Percentiles rank a stretch among this genome's conserved stretches.
Evolutionary conservation across 768 basidiomycete genomes (phyloP).

Genomic region (Ramaria sp.): DNA sequence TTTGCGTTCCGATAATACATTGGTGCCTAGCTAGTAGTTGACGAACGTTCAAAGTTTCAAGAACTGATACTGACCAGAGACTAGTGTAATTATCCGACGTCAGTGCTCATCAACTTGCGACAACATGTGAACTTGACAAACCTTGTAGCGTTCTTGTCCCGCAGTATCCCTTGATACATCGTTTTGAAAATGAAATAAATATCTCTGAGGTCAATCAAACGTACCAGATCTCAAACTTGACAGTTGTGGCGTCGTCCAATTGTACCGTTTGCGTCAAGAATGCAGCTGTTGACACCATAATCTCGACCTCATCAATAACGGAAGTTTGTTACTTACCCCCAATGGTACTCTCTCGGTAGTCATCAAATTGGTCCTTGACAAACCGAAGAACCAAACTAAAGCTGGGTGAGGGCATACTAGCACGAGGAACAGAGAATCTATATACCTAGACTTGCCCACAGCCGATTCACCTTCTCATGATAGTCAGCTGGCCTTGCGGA

Average conservation of each 20-base stretch:
- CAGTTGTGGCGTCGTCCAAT: slow-evolving; percentile 76
- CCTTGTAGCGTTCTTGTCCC: slow-evolving; percentile 93
- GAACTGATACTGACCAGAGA: slow-evolving; percentile 33
- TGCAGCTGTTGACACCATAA: slow-evolving; percentile 49
- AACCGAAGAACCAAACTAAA: slow-evolving; percentile 86
- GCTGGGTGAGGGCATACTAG: not conserved
- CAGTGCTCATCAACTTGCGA: not conserved
- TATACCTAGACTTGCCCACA: slow-evolving; percentile 90
- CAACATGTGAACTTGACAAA: slow-evolving; percentile 19
- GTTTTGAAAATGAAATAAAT: slow-evolving; percentile 7
- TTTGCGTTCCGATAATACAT: slow-evolving; percentile 97
- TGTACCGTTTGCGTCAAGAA: slow-evolving; percentile 98
- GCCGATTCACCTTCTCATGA: slow-evolving; percentile 75
- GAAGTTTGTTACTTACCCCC: slow-evolving; percentile 44
- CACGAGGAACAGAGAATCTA: not conserved
- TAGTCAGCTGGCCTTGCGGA: not conserved
- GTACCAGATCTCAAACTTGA: slow-evolving; percentile 98
- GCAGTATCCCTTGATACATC: slow-evolving; percentile 70
- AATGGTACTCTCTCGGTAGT: slow-evolving; percentile 91
- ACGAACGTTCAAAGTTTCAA: not conserved
- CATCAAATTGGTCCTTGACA: slow-evolving; percentile 93
- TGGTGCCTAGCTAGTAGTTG: slow-evolving; percentile 44
- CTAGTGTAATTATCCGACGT: slow-evolving; percentile 16
- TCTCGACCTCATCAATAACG: slow-evolving; percentile 12
- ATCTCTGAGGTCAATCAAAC: slow-evolving; percentile 15